These are phyloP conservation scores for Trichomonascus vanleenenianus DNA, from an alignment of 805 yeast species.

Conservation along the genomic window DNA sequence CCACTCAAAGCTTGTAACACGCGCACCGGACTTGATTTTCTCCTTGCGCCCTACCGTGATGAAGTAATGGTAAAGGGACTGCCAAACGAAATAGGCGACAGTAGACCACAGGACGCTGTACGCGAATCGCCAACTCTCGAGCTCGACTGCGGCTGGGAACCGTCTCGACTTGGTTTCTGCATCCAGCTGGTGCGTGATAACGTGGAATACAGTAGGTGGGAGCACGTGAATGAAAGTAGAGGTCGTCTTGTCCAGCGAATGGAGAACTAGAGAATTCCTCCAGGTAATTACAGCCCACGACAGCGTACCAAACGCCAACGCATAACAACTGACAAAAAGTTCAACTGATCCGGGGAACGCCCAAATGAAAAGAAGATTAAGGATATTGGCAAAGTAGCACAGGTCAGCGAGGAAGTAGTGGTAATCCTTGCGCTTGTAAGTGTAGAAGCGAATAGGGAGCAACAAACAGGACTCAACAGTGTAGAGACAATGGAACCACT, in stretches of 20 bases:
- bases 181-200: constrained; percentile 71
- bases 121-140: constrained; percentile 64
- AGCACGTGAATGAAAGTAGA: constrained; percentile 82
- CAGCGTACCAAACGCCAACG: constrained; percentile 81
- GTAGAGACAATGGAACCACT: constrained; percentile 68
- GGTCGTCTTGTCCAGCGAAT: constrained; percentile 86
- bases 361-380: constrained; percentile 73
- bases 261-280: constrained; percentile 89
- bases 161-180: constrained; percentile 42
- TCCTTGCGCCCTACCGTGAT: constrained; percentile 75
- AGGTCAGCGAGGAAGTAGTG: constrained; percentile 89
- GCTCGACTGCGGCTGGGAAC: constrained; percentile 73
- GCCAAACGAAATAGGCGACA: constrained; percentile 82
- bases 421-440: constrained; percentile 69
- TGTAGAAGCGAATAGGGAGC: constrained; percentile 78
- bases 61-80: constrained; percentile 80
- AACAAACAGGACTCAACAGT: constrained; percentile 51
- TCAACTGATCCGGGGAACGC: constrained; percentile 64
- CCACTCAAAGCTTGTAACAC: constrained; percentile 81
- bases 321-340: constrained; percentile 74
- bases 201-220: constrained; percentile 85
- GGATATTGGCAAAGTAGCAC: constrained; percentile 80
- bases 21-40: constrained; percentile 68
- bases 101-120: constrained; percentile 73
- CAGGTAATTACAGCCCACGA: constrained; percentile 93